These are phyloP conservation scores for Tillandsia leiboldiana DNA, from an alignment of 176 grass and related monocot genomes.

Conservation along the genomic window DNA sequence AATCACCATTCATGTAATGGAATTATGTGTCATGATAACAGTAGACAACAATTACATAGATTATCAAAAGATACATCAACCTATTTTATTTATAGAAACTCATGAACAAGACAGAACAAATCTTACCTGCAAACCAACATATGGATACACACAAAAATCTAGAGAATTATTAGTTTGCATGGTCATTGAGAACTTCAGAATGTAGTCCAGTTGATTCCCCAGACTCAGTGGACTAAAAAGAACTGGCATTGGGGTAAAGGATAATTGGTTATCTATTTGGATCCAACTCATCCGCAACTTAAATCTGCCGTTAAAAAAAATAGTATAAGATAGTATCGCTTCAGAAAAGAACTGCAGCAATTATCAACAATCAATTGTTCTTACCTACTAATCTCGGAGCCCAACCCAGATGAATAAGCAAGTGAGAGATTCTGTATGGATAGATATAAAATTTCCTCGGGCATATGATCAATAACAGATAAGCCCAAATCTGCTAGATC, in stretches of 20 bases:
- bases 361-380: constrained; percentile 8
- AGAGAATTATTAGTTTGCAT: constrained; percentile 92
- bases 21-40: no score
- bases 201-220: constrained; percentile 59
- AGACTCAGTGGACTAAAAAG: constrained; percentile 66
- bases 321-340: neutral
- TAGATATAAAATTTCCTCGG: constrained; percentile 88
- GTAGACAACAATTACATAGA: neutral
- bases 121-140: constrained; percentile 83
- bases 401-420: constrained; percentile 88
- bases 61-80: neutral
- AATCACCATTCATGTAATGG: neutral
- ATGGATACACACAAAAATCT: constrained; percentile 85
- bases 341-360: neutral
- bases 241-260: constrained; percentile 93
- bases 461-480: constrained; percentile 95
- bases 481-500: constrained; percentile 69
- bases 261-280: constrained; percentile 88
- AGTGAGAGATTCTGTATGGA: constrained; percentile 85
- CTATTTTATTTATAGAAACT: neutral
- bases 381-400: constrained; percentile 88
- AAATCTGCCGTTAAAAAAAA: constrained; percentile 43
- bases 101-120: neutral
- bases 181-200: constrained; percentile 79
- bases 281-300: constrained; percentile 78